Evolutionary conservation across 371 early-diverging fungal species (phyloP).

Genomic region (Apophysomyces ossiformis): DNA sequence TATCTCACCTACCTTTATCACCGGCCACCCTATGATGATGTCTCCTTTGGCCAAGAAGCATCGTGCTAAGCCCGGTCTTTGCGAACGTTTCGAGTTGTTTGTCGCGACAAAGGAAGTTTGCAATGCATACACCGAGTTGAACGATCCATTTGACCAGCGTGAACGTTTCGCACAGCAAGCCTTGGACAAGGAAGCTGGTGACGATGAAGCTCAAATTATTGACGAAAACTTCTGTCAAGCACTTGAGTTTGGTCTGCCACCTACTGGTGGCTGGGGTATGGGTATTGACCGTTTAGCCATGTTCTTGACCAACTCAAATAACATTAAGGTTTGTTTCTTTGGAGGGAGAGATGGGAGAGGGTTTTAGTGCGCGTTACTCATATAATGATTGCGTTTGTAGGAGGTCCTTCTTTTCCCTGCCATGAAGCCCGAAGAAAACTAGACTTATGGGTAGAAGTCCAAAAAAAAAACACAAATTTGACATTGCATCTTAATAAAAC

Average conservation of each 20-base stretch:
- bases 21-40: conserved; percentile 99
- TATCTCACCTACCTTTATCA: conserved; percentile 97
- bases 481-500: background rate
- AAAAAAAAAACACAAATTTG: background rate
- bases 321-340: conserved; percentile 71
- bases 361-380: background rate
- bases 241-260: conserved; percentile 99
- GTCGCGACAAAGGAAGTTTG: conserved; percentile 99
- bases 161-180: conserved; percentile 98
- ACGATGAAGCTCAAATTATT: conserved; percentile 99
- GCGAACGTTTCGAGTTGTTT: conserved; percentile 99
- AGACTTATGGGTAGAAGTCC: conserved; percentile 20
- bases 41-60: conserved; percentile 99
- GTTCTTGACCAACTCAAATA: conserved; percentile 99
- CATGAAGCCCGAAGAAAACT: conserved; percentile 79
- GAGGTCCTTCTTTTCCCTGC: conserved; percentile 98
- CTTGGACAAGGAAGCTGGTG: conserved; percentile 96
- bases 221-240: conserved; percentile 99
- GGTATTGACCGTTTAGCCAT: conserved; percentile 99
- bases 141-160: conserved; percentile 98
- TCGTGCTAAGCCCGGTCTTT: conserved; percentile 89
- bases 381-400: conserved; percentile 41
- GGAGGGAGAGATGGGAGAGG: background rate
- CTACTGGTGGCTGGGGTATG: conserved; percentile 98
- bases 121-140: conserved; percentile 99